Percentiles rank a stretch among this genome's conserved stretches.
Evolutionary conservation across 768 basidiomycete species (phyloP).

Genomic region (Lentinula raphanica): DNA sequence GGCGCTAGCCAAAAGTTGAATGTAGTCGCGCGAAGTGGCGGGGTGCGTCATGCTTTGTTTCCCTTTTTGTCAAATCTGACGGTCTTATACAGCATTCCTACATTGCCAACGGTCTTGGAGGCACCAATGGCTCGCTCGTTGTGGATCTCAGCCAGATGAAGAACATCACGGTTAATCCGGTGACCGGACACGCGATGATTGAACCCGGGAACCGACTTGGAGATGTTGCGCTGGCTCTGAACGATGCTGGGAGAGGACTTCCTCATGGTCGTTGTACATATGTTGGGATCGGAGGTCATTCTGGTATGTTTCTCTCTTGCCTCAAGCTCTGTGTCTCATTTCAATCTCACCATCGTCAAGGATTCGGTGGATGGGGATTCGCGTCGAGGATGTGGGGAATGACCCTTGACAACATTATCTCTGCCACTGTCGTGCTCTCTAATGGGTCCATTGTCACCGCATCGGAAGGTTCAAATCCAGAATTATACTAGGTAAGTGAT

Average conservation of each 20-base stretch:
- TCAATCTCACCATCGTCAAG: constrained; percentile 4
- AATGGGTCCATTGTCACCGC: constrained; percentile 20
- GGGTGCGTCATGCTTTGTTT: constrained; percentile 12
- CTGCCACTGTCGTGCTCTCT: constrained; percentile 21
- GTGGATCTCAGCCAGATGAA: constrained; percentile 36
- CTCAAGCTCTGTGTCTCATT: background rate
- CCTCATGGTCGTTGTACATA: constrained; percentile 42
- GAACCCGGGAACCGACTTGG: constrained; percentile 35
- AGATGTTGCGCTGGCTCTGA: constrained; percentile 31
- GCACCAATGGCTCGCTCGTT: constrained; percentile 34
- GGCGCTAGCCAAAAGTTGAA: constrained; percentile 14
- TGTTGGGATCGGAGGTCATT: constrained; percentile 42
- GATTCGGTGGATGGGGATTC: constrained; percentile 22
- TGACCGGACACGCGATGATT: constrained; percentile 27
- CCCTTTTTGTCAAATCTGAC: background rate
- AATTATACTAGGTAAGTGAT: constrained; percentile 24
- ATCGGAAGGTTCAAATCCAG: constrained; percentile 16
- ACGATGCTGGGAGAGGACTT: constrained; percentile 27
- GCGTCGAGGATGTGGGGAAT: constrained; percentile 25
- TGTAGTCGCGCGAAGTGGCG: constrained; percentile 20
- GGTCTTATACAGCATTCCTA: constrained; percentile 34
- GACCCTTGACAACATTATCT: constrained; percentile 19
- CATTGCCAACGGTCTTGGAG: constrained; percentile 38
- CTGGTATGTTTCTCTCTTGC: constrained; percentile 18
- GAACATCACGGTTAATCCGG: constrained; percentile 24